phyloP scores from a whole-genome alignment of 1,284 basidiomycete species.

The Moniliophthora roreri region DNA sequence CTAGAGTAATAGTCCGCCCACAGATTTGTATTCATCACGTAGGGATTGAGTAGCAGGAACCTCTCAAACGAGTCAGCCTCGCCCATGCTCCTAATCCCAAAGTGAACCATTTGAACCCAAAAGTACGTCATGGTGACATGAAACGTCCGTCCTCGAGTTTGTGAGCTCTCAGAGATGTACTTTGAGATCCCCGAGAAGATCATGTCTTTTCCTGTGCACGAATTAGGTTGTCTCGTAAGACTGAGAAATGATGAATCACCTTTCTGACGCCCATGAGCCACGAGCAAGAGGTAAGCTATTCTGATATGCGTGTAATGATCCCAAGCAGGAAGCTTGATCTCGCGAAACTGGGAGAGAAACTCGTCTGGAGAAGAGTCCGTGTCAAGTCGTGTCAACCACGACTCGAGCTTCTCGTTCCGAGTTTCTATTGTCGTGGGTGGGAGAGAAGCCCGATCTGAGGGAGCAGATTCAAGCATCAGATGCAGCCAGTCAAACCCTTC shows the following conservation, averaged over 20 bases:
- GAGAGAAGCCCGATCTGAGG: background rate
- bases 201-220: constrained; percentile 34
- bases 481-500: constrained; percentile 40
- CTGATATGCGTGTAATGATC: constrained; percentile 45
- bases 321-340: constrained; percentile 34
- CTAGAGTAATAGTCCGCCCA: constrained; percentile 38
- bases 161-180: constrained; percentile 35
- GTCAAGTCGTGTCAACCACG: constrained; percentile 32
- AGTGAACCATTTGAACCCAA: constrained; percentile 45
- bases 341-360: constrained; percentile 33
- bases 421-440: constrained; percentile 17
- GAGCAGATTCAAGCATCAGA: constrained; percentile 24
- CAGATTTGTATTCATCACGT: constrained; percentile 32
- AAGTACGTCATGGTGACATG: constrained; percentile 46
- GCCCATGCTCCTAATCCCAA: constrained; percentile 34
- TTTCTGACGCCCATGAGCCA: constrained; percentile 36
- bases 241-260: constrained; percentile 22
- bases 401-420: constrained; percentile 30
- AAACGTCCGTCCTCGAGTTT: constrained; percentile 35
- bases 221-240: background rate
- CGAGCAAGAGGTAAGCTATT: constrained; percentile 36
- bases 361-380: constrained; percentile 26
- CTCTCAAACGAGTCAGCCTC: constrained; percentile 22
- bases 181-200: constrained; percentile 37
- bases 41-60: constrained; percentile 35